Evolutionary conservation across 192 early-diverging fungal genomes (phyloP), one percentile per base, ranked within the genome.

Genomic region (Rhizoclosmatium sp.): DNA sequence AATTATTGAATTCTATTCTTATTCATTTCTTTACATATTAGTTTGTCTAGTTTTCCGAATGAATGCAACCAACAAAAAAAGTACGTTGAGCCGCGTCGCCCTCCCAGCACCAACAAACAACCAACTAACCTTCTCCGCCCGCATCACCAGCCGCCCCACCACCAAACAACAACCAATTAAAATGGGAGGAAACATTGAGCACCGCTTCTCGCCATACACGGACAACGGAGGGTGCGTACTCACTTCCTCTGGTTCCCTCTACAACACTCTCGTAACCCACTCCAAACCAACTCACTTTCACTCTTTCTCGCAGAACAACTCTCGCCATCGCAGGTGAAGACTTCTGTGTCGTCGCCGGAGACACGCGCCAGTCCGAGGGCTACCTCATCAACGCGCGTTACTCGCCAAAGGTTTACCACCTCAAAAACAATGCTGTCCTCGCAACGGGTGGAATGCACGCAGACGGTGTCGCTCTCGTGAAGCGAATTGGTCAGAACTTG

Each of bases 351-450:
- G 86, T 99, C 7, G 98, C 96, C n/a, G 92, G 93, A 4, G 97
- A 99, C 85, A 97, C 98, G 4, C 93, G 97, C 59, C 95, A 97
- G 83, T 95, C 94, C 81, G 92, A 94, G 82, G 96, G 95, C 46
- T 99, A 97, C 89, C 89, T 81, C 78, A 98, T 99, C 87, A 96
- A 98, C 88, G 89, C 93, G n/a, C 91, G 98, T 61, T 95, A 95
- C 84, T 87, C 90, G 21, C 96, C 95, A 65, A 99, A 99, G 82
- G 92, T 94, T 51, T 95, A 92, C 81, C 87, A 92, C 78, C 87
- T 99, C 87, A 91, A 76, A 3, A 78, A 69, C 65, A 90, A 87
- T n/a, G 78, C 92, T 0, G 96, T 98, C 0, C 85, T 98, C 16
- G 94, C 93, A 16, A 94, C 93, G 61, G 90, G 92, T 39, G 96